These are phyloP conservation scores for Chlamydomonas sphaeroides DNA, from an alignment of 139 green algal species.

Conservation along the genomic window DNA sequence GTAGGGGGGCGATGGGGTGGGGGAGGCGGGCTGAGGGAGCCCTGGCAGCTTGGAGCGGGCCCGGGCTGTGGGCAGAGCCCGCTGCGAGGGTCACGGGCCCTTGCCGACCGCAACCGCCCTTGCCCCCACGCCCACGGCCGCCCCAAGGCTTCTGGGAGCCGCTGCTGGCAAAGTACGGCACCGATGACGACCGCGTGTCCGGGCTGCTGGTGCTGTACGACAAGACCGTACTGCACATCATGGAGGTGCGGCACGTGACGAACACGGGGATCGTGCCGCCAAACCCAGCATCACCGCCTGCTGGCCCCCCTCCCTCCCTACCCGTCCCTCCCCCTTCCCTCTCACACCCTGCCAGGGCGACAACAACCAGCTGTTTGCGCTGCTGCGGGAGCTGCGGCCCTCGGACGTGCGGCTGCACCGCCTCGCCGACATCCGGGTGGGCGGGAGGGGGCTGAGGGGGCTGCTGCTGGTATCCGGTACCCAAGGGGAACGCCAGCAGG, in stretches of 20 bases:
- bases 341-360: neutral
- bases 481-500: too few relatives aligned
- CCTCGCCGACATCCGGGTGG: conserved; percentile 8
- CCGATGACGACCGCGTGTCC: neutral
- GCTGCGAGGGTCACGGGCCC: too few relatives aligned
- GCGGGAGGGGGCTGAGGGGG: neutral
- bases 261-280: neutral
- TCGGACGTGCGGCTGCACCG: neutral
- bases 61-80: too few relatives aligned
- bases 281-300: neutral
- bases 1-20: too few relatives aligned
- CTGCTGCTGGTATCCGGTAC: too few relatives aligned
- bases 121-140: too few relatives aligned
- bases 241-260: neutral
- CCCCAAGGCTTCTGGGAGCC: conserved; percentile 34
- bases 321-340: neutral
- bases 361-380: conserved; percentile 38
- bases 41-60: too few relatives aligned
- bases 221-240: conserved; percentile 10
- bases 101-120: too few relatives aligned
- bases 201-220: conserved; percentile 27
- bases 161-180: conserved; percentile 6
- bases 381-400: conserved; percentile 29
- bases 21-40: too few relatives aligned
- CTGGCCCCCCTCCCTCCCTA: neutral